phyloP scores from a whole-genome alignment of 2,329 filamentous ascomycete species.

The Paecilomyces dactylethromorphus region DNA sequence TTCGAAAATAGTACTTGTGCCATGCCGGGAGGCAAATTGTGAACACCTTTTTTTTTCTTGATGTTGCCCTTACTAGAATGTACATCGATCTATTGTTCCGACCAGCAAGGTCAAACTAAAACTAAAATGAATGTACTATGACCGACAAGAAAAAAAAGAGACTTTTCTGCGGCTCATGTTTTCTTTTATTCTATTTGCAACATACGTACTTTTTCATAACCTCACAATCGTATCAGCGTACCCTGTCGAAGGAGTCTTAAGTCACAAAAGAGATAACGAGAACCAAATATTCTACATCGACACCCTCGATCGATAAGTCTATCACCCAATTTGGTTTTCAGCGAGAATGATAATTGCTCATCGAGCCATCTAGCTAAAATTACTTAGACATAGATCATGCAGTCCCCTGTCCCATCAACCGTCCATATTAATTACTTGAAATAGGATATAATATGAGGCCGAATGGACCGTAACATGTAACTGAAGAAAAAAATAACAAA shows the following conservation, averaged over 20 bases:
- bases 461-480: not conserved
- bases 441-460: not conserved
- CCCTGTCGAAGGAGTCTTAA: no score
- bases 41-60: not conserved
- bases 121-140: not conserved
- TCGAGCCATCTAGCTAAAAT: not conserved
- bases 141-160: not conserved
- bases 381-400: not conserved
- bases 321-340: no score
- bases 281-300: not conserved
- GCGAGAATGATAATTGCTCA: not conserved
- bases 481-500: not conserved
- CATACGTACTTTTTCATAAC: not conserved
- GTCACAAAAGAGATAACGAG: no score
- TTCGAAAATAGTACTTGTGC: not conserved
- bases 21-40: not conserved
- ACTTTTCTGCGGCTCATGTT: not conserved
- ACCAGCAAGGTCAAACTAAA: not conserved
- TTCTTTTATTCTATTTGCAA: no score
- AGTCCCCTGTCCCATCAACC: not conserved
- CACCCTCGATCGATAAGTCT: no score
- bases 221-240: no score
- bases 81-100: not conserved
- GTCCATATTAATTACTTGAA: not conserved
- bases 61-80: not conserved